Evolutionary conservation across 2,329 filamentous ascomycete genomes (phyloP), one percentile per base, ranked within the genome.

Genomic region (Tolypocladium guangdongense): DNA sequence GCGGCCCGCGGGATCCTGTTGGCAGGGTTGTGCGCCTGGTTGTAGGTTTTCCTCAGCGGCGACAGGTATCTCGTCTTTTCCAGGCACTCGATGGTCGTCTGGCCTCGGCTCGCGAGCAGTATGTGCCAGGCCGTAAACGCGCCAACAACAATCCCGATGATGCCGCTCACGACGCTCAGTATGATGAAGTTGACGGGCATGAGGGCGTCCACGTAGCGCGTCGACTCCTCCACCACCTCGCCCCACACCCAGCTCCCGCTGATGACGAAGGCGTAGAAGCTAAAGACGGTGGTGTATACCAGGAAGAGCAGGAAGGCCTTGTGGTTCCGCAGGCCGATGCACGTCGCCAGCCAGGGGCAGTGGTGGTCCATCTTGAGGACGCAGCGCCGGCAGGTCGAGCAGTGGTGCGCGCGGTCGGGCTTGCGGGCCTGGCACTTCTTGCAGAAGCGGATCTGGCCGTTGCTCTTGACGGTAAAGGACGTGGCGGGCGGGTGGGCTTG

Each of bases 341-440:
- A 99, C 4, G 90, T 96, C 32, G 93, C 92, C 50, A 99, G 79
- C 93, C 93, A 99, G 18, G 93, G 93, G 68, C 93, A 99, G 73
- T 99, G 93, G 69, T 99, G 93, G 67, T 99, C 93, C 93, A 99
- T 99, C 77, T 99, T 99, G 68, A 99, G 78, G 30, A 99, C 91
- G 68, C 93, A 99, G 64, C 87, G 86, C 60, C 86, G 83, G 72
- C 93, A 99, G 4, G 90, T 95, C 12, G 90, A 95, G 78, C 93
- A 99, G 74, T 99, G 93, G 70, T 99, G 93, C 35, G 92, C 84
- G 56, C 93, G 88, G 72, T 99, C 93, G 43, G 93, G 93, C 74
- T 99, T 99, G 58, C 88, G 83, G 51, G 86, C 86, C 73, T 95
- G 88, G 70, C 93, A 99, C 73, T 99, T 99, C 74, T 97, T 97